Conservation (phyloP, 768 basidiomycete genomes). For the Tulasnella sp. region DNA sequence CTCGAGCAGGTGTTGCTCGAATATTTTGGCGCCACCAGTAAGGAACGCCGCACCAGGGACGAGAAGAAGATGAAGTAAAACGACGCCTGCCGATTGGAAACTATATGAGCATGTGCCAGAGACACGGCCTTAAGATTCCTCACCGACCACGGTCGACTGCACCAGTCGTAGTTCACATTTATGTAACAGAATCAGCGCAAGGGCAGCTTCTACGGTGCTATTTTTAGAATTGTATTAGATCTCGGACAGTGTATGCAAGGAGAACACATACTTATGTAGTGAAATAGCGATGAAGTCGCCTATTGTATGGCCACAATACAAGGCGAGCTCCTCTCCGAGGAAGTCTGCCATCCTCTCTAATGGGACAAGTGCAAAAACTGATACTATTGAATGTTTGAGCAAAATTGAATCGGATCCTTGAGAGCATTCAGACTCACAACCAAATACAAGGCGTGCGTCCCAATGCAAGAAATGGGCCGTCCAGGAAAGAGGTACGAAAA, state of each 20-base stretch:
- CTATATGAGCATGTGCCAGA: neutral
- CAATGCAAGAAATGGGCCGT: constrained; percentile 37
- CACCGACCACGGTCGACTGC: constrained; percentile 54
- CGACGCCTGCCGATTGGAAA: constrained; percentile 36
- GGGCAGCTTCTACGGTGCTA: constrained; percentile 57
- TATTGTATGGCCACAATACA: constrained; percentile 41
- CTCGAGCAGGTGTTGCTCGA: constrained; percentile 55
- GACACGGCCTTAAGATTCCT: neutral
- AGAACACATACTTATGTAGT: constrained; percentile 43
- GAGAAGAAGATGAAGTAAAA: constrained; percentile 58
- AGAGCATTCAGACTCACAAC: constrained; percentile 28
- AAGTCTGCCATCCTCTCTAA: constrained; percentile 55
- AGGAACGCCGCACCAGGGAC: constrained; percentile 59
- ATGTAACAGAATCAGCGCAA: constrained; percentile 54
- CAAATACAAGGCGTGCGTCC: constrained; percentile 32
- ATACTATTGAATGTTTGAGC: constrained; percentile 31
- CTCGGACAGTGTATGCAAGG: neutral
- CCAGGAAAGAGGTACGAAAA: constrained; percentile 52
- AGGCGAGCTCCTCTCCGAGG: constrained; percentile 42
- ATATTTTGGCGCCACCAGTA: constrained; percentile 53
- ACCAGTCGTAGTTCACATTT: constrained; percentile 49
- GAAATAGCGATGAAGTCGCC: constrained; percentile 57
- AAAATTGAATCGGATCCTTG: neutral
- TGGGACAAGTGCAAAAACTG: constrained; percentile 52
- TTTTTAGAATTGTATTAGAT: neutral